Evolutionary conservation across 306 rosid genomes (phyloP).

Genomic region (Medicago ruthenica): DNA sequence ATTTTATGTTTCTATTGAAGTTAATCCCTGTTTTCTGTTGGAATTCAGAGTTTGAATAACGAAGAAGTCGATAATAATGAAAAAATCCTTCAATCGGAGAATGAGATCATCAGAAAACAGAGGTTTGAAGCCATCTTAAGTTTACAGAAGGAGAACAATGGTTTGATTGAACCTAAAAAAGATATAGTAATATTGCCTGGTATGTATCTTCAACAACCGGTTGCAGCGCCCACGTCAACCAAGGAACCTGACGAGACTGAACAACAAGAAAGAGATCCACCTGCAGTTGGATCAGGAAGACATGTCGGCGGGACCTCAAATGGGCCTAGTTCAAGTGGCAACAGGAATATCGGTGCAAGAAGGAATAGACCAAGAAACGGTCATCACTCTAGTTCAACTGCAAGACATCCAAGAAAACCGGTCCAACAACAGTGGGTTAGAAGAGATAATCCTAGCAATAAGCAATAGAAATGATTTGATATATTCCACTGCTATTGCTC

Average conservation of each 20-base stretch:
- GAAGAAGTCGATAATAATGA: constrained; percentile 45
- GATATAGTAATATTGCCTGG: constrained; percentile 65
- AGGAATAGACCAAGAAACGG: constrained; percentile 42
- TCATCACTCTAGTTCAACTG: constrained; percentile 39
- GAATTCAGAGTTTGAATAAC: constrained; percentile 52
- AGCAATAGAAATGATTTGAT: constrained; percentile 36
- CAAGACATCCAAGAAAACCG: constrained; percentile 55
- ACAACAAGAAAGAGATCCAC: constrained; percentile 46
- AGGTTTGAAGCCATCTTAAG: constrained; percentile 64
- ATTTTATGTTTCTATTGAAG: constrained; percentile 27
- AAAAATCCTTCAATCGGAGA: constrained; percentile 56
- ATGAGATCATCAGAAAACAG: constrained; percentile 62
- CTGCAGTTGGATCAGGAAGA: constrained; percentile 39
- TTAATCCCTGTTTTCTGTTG: constrained; percentile 27
- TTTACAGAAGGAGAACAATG: constrained; percentile 73
- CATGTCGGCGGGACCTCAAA: constrained; percentile 24
- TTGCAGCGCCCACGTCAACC: constrained; percentile 22
- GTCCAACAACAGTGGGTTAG: constrained; percentile 63
- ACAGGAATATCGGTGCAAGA: constrained; percentile 40
- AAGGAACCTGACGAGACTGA: constrained; percentile 46
- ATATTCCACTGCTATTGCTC: constrained; percentile 19
- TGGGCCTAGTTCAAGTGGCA: constrained; percentile 50
- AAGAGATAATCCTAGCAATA: constrained; percentile 52
- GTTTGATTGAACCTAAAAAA: constrained; percentile 71
- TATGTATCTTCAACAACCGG: constrained; percentile 63